phyloP scores from a whole-genome alignment of 1,139 yeast species.

The Suhomyces taliae region DNA sequence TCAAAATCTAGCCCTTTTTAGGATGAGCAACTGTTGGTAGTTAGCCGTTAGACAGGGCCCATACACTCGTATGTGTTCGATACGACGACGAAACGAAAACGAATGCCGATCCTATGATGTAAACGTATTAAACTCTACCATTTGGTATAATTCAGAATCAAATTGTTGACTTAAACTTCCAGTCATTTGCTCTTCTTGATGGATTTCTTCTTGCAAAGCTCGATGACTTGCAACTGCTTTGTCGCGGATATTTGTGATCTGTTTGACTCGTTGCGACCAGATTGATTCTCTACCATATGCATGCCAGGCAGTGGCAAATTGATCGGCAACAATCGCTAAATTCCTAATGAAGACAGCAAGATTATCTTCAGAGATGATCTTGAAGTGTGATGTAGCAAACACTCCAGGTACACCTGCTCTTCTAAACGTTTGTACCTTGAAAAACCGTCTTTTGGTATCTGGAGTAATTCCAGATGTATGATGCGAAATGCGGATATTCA shows the following conservation, averaged over 20 bases:
- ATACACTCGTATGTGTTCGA: no score
- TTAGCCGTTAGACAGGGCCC: no score
- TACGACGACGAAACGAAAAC: background rate
- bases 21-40: no score
- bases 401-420: constrained; percentile 74
- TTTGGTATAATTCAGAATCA: constrained; percentile 34
- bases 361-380: constrained; percentile 60
- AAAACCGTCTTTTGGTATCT: constrained; percentile 28
- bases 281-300: constrained; percentile 47
- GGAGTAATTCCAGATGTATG: constrained; percentile 28
- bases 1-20: no score
- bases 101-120: constrained; percentile 19
- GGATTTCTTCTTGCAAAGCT: constrained; percentile 23
- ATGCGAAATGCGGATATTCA: constrained; percentile 77
- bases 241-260: constrained; percentile 50
- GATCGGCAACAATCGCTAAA: constrained; percentile 63
- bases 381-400: constrained; percentile 74
- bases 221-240: constrained; percentile 37
- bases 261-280: constrained; percentile 69
- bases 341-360: constrained; percentile 67
- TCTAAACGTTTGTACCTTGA: constrained; percentile 62
- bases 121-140: constrained; percentile 47
- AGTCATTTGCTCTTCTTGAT: constrained; percentile 5
- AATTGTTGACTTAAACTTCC: background rate
- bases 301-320: constrained; percentile 78